Evolutionary conservation across 2,329 filamentous ascomycete genomes (phyloP), one percentile per base, ranked within the genome.

Genomic region (Monosporascus sp.): DNA sequence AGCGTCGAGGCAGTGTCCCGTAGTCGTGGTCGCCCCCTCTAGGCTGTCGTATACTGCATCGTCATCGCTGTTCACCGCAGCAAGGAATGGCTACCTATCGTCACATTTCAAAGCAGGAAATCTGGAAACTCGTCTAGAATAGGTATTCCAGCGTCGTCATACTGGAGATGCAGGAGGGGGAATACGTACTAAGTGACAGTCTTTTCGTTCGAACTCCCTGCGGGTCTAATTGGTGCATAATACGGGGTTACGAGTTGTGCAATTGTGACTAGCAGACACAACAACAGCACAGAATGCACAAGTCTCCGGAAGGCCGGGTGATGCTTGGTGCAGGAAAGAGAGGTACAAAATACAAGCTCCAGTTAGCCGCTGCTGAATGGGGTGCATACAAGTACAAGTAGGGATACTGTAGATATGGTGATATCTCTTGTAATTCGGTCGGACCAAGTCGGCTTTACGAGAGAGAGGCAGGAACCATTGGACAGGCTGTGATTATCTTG

Each of bases 401-500:
- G 2, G 17, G 2, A 39, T 39, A n/a, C n/a, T 2, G 37, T 39
- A 18, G 37, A 18, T 8, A 39, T 18, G 15, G 17, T 17, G 18
- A 18, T 17, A 18, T 44, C n/a, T 15, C 20, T 24, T 44, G 14
- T 44, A 24, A 46, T 46, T 46, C 42, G 42, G 42, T 46, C 42
- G 42, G 42, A 25, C 15, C 42, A 25, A 46, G 11, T 46, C 42
- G 42, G 42, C 24, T 25, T 46, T 44, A 22, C 42, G 42, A 27
- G 7, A 7, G 7, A 5, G 25, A 44, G 20, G 14, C 37, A 46
- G 48, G 51, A 42, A 49, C 48, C 50, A 57, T 56, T 55, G 54
- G 54, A 49, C 52, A 52, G 51, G 53, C 36, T 50, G 46, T 52
- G 49, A 54, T 47, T 50, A 50, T 55, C 51, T 55, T 61, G 57